phyloP scores from a whole-genome alignment of 208 protist genomes.

The Plasmodiophora brassicae region DNA sequence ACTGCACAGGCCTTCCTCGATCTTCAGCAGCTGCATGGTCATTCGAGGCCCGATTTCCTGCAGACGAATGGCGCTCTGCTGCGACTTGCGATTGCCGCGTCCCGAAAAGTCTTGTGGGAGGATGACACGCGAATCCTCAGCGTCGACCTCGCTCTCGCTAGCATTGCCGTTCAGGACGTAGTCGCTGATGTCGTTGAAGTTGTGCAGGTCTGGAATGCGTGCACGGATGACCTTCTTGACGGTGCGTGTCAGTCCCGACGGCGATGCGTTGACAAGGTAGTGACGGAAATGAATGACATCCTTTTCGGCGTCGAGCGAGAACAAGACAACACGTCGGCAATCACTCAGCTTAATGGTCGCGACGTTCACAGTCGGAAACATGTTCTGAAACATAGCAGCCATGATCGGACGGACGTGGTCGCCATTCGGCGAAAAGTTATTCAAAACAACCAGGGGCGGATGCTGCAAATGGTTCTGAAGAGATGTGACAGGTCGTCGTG shows the following conservation, averaged over 20 bases:
- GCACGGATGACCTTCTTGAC: not conserved
- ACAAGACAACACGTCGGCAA: constrained; percentile 23
- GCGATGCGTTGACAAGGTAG: not conserved
- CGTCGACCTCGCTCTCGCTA: constrained; percentile 15
- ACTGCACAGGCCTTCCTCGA: not conserved
- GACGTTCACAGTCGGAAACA: constrained; percentile 30
- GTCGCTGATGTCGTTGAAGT: constrained; percentile 11
- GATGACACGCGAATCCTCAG: not conserved
- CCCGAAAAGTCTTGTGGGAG: not conserved
- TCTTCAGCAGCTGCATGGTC: not conserved
- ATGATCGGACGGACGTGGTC: not conserved
- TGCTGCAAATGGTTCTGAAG: not conserved
- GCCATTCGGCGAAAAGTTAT: not conserved
- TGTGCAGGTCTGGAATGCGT: constrained; percentile 3
- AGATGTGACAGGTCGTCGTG: not conserved
- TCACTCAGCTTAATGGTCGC: not conserved
- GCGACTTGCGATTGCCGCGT: constrained; percentile 18
- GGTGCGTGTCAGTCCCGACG: not conserved
- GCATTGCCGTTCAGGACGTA: not conserved
- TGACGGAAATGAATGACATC: not conserved
- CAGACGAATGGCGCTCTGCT: constrained; percentile 13
- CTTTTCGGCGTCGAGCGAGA: not conserved
- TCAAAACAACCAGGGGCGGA: constrained; percentile 21
- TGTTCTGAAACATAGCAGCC: constrained; percentile 25
- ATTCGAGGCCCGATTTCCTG: constrained; percentile 16